Conservation (phyloP, 139 green algal genomes). For the Picochlorum costavermella region DNA sequence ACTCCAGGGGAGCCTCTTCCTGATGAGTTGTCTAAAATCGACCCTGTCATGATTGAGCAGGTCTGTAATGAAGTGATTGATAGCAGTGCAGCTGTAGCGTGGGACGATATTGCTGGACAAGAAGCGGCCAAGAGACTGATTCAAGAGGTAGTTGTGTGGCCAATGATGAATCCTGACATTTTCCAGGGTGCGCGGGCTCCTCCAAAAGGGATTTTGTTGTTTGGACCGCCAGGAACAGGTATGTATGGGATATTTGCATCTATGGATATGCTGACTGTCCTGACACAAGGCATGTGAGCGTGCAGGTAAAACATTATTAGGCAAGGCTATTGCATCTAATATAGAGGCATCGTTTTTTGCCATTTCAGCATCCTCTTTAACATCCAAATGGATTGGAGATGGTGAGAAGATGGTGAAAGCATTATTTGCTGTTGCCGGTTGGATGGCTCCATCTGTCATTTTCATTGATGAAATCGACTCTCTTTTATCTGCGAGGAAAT, state of each 20-base stretch:
- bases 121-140: conserved; percentile 73
- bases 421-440: conserved; percentile 85
- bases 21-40: conserved; percentile 46
- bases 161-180: conserved; percentile 85
- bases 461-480: conserved; percentile 99
- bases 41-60: conserved; percentile 55
- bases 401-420: conserved; percentile 90
- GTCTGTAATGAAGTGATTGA: conserved; percentile 70
- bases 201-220: conserved; percentile 86
- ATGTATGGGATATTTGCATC: no score
- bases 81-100: conserved; percentile 26
- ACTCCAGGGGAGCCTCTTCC: conserved; percentile 46
- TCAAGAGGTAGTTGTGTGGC: conserved; percentile 95
- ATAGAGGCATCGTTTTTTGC: conserved; percentile 96
- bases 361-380: conserved; percentile 90
- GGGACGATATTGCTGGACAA: conserved; percentile 70
- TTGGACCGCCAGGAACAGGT: conserved; percentile 64
- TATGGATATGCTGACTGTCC: no score
- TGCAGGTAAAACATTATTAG: conserved; percentile 92
- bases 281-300: no score
- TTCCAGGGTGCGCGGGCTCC: conserved; percentile 83
- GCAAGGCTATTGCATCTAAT: conserved; percentile 88
- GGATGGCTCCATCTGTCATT: conserved; percentile 84
- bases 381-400: conserved; percentile 98
- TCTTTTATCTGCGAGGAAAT: conserved; percentile 79